Percentiles rank a stretch among this genome's conserved stretches.
phyloP scores from a whole-genome alignment of 305 asterid species.

The Rubia peregrina region DNA sequence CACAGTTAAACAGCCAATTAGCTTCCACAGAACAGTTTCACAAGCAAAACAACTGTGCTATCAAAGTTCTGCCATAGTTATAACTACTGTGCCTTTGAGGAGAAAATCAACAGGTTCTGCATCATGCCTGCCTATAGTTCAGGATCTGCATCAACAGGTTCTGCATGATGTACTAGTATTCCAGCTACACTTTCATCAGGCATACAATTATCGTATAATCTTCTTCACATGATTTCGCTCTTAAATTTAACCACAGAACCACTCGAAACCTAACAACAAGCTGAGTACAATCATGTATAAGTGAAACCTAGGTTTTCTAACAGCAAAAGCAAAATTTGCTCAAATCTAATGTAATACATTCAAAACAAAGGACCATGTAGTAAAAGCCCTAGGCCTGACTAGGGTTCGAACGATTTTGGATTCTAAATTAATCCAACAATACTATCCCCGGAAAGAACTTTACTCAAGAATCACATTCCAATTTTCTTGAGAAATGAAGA shows the following conservation, averaged over 20 bases:
- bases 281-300: background rate
- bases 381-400: background rate
- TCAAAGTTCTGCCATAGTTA: background rate
- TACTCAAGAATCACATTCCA: background rate
- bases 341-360: background rate
- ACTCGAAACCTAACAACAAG: background rate
- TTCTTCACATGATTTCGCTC: background rate
- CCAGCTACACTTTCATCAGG: background rate
- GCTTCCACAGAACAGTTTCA: conserved; percentile 20
- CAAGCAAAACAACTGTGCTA: conserved; percentile 3
- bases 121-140: too few relatives aligned
- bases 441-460: background rate
- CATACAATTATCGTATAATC: background rate
- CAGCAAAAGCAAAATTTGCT: background rate
- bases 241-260: background rate
- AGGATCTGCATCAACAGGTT: too few relatives aligned
- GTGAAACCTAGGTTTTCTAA: background rate
- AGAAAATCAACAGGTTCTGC: too few relatives aligned
- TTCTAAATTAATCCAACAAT: too few relatives aligned
- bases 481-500: background rate
- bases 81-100: background rate
- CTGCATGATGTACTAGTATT: background rate
- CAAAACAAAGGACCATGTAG: background rate
- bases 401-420: background rate
- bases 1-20: background rate